phyloP scores from a whole-genome alignment of 495 filamentous ascomycete genomes.

The Parathielavia appendiculata region DNA sequence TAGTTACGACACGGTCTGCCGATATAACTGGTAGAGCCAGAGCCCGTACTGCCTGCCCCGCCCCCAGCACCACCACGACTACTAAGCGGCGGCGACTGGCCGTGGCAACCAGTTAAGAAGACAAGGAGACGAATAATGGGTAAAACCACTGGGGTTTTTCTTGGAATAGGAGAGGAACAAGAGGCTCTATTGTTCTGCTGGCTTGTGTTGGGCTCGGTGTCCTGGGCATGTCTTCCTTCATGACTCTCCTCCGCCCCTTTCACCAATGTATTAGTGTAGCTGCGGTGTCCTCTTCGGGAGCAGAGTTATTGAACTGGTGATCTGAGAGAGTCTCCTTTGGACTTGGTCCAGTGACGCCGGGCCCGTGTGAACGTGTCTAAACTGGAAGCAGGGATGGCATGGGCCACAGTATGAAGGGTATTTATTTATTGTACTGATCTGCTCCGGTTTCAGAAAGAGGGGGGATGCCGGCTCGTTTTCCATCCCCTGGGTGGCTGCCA shows the following conservation, averaged over 20 bases:
- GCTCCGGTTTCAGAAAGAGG: too few relatives aligned
- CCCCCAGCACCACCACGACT: too few relatives aligned
- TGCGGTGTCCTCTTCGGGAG: not conserved
- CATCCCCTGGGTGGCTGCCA: not conserved
- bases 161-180: not conserved
- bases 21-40: conserved; percentile 23
- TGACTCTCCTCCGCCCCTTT: conserved; percentile 1
- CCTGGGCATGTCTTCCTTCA: conserved; percentile 6
- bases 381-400: too few relatives aligned
- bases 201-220: conserved; percentile 2
- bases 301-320: not conserved
- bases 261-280: not conserved
- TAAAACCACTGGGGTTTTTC: not conserved
- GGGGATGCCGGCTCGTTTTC: too few relatives aligned
- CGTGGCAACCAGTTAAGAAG: not conserved
- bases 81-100: not conserved
- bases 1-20: conserved; percentile 22
- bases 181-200: not conserved
- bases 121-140: not conserved
- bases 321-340: not conserved
- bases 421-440: too few relatives aligned
- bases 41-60: conserved; percentile 30
- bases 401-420: too few relatives aligned
- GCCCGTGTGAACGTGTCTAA: not conserved
- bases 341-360: too few relatives aligned